Percentiles rank a stretch among this genome's conserved stretches.
Evolutionary conservation across 2,329 filamentous ascomycete species (phyloP).

Genomic region (Fusarium liriodendri): DNA sequence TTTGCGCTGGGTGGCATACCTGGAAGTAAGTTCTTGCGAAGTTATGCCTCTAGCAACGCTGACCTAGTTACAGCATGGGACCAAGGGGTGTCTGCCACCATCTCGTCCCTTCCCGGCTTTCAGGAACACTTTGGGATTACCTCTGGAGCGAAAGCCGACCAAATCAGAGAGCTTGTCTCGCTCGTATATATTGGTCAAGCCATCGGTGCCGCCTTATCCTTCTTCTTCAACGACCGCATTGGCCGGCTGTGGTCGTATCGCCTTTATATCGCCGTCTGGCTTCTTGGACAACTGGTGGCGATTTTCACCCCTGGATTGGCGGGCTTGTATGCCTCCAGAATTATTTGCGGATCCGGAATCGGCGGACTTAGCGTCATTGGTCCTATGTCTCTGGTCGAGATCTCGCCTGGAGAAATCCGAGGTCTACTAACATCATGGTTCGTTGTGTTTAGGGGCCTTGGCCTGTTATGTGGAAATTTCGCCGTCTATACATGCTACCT

Average conservation of each 20-base stretch:
- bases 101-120: neutral
- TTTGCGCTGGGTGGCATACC: neutral
- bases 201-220: constrained; percentile 39
- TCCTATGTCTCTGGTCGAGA: constrained; percentile 52
- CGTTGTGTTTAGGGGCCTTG: constrained; percentile 46
- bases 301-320: constrained; percentile 40
- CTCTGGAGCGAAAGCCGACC: neutral
- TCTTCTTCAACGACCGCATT: constrained; percentile 32
- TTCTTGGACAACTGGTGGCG: constrained; percentile 48
- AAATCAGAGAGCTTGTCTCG: neutral
- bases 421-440: constrained; percentile 53
- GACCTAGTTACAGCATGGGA: neutral
- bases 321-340: constrained; percentile 49
- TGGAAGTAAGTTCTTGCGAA: neutral
- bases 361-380: constrained; percentile 52
- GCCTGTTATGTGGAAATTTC: neutral
- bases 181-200: neutral
- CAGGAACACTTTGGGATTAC: neutral
- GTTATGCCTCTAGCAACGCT: neutral
- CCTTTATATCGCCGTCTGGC: constrained; percentile 49
- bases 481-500: neutral
- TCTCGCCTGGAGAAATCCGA: constrained; percentile 52
- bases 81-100: neutral
- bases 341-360: constrained; percentile 52
- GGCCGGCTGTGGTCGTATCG: constrained; percentile 54